Conservation (phyloP, 1,284 basidiomycete species). For the Cutaneotrichosporon sp. region DNA sequence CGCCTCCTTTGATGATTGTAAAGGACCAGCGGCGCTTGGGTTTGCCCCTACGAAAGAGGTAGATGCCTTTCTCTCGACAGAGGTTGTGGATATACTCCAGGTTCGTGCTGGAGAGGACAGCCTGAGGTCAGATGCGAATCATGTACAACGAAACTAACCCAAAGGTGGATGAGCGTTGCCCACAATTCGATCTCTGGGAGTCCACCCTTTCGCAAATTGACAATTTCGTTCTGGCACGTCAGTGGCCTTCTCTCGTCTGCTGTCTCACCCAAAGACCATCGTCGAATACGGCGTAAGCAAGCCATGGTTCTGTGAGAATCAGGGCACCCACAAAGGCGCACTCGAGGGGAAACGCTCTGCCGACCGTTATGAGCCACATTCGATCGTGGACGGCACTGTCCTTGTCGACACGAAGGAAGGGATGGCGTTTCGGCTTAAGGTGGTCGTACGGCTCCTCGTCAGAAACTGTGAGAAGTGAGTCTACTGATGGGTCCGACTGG, state of each 20-base stretch:
- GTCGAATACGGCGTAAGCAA: neutral
- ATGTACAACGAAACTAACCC: neutral
- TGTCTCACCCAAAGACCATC: conserved; percentile 6
- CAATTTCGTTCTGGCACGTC: neutral
- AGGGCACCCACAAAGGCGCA: conserved; percentile 14
- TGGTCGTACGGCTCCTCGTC: neutral
- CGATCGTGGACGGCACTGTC: neutral
- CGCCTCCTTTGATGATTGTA: neutral
- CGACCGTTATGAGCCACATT: neutral
- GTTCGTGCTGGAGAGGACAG: too few species aligned
- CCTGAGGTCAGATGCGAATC: too few species aligned
- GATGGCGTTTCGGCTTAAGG: neutral
- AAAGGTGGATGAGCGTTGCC: neutral
- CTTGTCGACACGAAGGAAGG: conserved; percentile 6
- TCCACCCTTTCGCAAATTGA: neutral
- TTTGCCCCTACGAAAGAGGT: too few species aligned
- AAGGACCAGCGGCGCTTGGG: neutral
- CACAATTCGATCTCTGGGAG: neutral
- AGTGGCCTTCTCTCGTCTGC: neutral
- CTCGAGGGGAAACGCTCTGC: conserved; percentile 10
- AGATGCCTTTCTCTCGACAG: too few species aligned
- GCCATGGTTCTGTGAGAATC: conserved; percentile 15
- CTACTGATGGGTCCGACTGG: neutral
- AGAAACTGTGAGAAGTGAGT: neutral
- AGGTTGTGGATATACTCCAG: too few species aligned